Evolutionary conservation across 2,329 filamentous ascomycete genomes (phyloP).

Genomic region (Thielaviopsis populi): DNA sequence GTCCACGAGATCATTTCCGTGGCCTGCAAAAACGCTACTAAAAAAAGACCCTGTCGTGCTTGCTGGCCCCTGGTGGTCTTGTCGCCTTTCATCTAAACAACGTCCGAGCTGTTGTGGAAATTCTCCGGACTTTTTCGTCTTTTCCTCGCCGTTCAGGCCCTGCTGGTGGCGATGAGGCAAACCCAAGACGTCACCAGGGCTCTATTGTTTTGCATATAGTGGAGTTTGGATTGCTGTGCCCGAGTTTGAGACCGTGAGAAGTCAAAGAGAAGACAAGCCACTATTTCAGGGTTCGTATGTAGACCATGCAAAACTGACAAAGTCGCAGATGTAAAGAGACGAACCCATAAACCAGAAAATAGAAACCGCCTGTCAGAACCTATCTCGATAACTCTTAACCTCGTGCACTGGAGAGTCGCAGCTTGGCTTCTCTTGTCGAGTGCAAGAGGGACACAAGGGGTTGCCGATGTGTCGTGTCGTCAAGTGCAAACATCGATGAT

Average conservation of each 20-base stretch:
- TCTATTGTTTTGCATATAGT: neutral
- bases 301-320: neutral
- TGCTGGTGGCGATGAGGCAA: neutral
- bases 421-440: neutral
- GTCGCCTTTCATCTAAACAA: constrained; percentile 1
- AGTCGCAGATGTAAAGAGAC: constrained; percentile 2
- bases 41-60: neutral
- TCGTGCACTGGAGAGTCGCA: neutral
- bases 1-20: neutral
- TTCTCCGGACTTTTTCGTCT: neutral
- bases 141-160: neutral
- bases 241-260: neutral
- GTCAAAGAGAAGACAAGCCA: neutral
- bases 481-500: neutral
- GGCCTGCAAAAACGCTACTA: neutral
- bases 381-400: neutral
- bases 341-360: neutral
- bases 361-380: neutral
- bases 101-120: neutral
- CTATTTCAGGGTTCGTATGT: neutral
- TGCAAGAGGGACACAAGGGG: neutral
- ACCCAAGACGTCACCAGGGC: neutral
- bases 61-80: neutral
- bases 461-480: neutral
- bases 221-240: neutral